Evolutionary conservation across 73 alveolate genomes (phyloP).

Genomic region (Paramecium tetraurelia): DNA sequence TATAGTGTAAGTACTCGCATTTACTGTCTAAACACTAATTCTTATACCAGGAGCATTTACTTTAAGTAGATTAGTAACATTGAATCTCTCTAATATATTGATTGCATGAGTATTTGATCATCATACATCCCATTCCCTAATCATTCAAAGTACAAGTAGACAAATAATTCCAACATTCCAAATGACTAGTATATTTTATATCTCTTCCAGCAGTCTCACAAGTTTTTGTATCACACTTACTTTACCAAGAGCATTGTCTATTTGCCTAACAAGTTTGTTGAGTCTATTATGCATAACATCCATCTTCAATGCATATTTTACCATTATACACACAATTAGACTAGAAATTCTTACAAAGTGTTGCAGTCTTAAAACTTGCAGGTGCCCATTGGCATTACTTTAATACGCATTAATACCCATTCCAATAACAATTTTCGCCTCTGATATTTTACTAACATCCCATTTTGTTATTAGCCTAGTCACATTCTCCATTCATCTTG

Average conservation of each 20-base stretch:
- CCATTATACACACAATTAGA: neutral
- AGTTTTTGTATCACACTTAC: neutral
- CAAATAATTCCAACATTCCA: neutral
- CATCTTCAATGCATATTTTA: neutral
- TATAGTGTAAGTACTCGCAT: neutral
- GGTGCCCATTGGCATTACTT: constrained; percentile 4
- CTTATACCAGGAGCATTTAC: neutral
- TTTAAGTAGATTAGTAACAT: neutral
- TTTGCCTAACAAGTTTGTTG: neutral
- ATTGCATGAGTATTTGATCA: neutral
- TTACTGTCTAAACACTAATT: neutral
- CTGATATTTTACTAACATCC: neutral
- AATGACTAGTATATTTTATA: neutral
- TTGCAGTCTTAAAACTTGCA: neutral
- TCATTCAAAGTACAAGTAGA: neutral
- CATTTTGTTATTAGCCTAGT: neutral
- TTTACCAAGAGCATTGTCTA: neutral
- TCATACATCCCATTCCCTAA: constrained; percentile 7
- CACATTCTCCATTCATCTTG: neutral
- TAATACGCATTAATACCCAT: neutral
- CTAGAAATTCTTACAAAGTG: neutral
- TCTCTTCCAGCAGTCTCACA: neutral
- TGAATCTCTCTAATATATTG: neutral
- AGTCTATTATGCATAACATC: neutral
- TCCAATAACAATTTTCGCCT: neutral